Evolutionary conservation across 495 filamentous ascomycete species (phyloP).

Genomic region (Neurospora terricola): DNA sequence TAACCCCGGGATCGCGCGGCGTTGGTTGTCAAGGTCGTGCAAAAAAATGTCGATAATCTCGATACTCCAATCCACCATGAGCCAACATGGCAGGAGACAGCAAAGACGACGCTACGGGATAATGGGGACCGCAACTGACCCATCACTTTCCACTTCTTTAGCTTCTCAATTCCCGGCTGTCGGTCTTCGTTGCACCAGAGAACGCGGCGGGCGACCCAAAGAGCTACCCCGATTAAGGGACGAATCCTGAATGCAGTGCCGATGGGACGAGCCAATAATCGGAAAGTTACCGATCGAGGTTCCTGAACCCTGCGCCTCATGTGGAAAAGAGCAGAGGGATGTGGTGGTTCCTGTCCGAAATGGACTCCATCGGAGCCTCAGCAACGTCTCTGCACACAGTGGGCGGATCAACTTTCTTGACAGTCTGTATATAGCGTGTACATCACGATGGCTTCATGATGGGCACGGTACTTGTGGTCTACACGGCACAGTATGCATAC

Average conservation of each 20-base stretch:
- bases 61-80: not conserved
- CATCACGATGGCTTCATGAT: not conserved
- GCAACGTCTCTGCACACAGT: not conserved
- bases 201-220: not conserved
- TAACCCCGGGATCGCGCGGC: not conserved
- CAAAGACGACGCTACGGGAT: not conserved
- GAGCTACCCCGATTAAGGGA: slow-evolving; percentile 3
- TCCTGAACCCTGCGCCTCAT: slow-evolving; percentile 6
- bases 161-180: not conserved
- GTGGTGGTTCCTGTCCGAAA: not conserved
- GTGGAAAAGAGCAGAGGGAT: not conserved
- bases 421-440: not conserved
- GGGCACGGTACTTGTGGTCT: not conserved
- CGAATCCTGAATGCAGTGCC: slow-evolving; percentile 3
- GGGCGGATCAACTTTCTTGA: not conserved
- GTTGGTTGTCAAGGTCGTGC: not conserved
- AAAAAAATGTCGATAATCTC: not conserved
- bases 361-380: not conserved
- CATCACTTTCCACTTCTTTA: not conserved
- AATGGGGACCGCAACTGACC: not conserved
- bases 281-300: slow-evolving; percentile 11
- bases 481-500: not conserved
- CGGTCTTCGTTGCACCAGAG: not conserved
- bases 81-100: not conserved
- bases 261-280: slow-evolving; percentile 16